Base-by-base conservation (phyloP, 192 early-diverging fungal genomes). In the Pilobolus umbonatus region DNA sequence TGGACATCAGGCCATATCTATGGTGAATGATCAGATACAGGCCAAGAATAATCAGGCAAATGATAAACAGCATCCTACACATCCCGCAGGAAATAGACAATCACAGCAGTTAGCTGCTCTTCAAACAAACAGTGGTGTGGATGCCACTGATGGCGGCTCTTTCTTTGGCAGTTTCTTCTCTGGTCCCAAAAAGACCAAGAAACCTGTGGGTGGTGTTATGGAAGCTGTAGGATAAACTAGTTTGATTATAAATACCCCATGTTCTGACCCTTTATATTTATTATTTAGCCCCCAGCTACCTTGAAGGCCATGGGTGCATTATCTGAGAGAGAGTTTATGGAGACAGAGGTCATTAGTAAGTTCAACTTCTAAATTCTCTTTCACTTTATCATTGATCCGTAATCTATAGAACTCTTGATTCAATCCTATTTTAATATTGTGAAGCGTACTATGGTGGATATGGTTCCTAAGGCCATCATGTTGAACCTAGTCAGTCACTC, bases 151-250 rank as follows among this genome's bases (percentile, higher is more conserved):
- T 19, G 26, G 17, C 10, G 38, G 57, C 65, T 68, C 64, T 17
- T 99, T 99, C 85, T 99, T 99, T 84, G 94, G 94, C 36, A 94
- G 90, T 64, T 99, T 99, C 80, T 98, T 98, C 75, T 60, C 72
- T 34, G 64, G 71, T 17, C 81, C 83, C 69, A 90, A 91, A 79
- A 86, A 82, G 22, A 48, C 57, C 71, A 89, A 88, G 80, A 94
- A 90, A 78, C 76, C 74, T n/a, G 63, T 68, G 35, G 28, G 44
- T 19, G 64, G 71, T 17, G 64, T 82, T 6, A 88, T 89, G 81
- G 89, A 91, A 58, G 65, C 87, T 44, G 81, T 83, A 79, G 52
- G 55, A 57, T 4, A 4, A 8, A 32, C 17, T 21, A 25, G 1
- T 4, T 0, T 22, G 0, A 29, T 32, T 51, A 31, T 1, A 21